phyloP scores from a whole-genome alignment of 2,329 filamentous ascomycete species.

The Colletotrichum ledebouriae region DNA sequence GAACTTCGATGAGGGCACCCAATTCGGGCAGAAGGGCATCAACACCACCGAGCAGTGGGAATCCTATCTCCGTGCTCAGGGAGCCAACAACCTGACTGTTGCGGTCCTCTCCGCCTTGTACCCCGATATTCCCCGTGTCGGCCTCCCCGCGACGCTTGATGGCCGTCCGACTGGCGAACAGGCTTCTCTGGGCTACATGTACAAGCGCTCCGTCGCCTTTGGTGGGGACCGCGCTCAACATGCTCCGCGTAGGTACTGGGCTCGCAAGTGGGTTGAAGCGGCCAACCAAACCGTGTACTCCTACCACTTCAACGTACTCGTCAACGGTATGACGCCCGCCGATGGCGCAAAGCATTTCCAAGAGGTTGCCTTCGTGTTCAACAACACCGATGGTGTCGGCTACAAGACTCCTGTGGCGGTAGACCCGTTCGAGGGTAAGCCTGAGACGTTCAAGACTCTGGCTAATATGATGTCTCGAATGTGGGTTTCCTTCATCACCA shows the following conservation, averaged over 20 bases:
- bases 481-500: constrained; percentile 65
- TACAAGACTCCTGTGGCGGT: constrained; percentile 61
- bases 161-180: constrained; percentile 46
- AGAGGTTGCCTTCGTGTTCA: constrained; percentile 58
- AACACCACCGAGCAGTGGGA: constrained; percentile 68
- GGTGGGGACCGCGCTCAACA: constrained; percentile 69
- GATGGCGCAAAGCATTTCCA: constrained; percentile 49
- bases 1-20: constrained; percentile 74
- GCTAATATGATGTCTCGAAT: constrained; percentile 63
- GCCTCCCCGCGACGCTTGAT: constrained; percentile 59
- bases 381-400: constrained; percentile 63
- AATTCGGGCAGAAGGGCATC: constrained; percentile 66
- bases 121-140: constrained; percentile 62
- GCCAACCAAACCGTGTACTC: constrained; percentile 65
- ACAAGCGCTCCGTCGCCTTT: constrained; percentile 67
- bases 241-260: constrained; percentile 65
- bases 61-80: constrained; percentile 50
- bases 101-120: constrained; percentile 59
- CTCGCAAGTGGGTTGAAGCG: constrained; percentile 63
- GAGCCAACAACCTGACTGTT: constrained; percentile 47
- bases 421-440: constrained; percentile 57
- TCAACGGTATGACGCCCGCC: constrained; percentile 41
- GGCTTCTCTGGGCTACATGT: constrained; percentile 58
- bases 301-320: constrained; percentile 60
- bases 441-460: constrained; percentile 57